phyloP scores from a whole-genome alignment of 2,329 filamentous ascomycete genomes.

The Ascosphaera aggregata region DNA sequence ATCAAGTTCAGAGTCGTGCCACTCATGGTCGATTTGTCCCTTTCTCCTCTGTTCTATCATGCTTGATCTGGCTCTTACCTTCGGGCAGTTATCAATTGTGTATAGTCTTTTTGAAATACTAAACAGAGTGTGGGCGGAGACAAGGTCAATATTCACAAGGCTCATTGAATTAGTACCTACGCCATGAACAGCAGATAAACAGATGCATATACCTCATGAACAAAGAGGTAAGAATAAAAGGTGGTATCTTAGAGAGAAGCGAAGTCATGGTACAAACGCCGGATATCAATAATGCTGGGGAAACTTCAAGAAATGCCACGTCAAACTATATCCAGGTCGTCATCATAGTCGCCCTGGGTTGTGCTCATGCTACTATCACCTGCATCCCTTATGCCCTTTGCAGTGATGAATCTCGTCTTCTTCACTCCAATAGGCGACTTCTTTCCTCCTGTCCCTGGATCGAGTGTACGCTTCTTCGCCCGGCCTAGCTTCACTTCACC shows the following conservation, averaged over 20 bases:
- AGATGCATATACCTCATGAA: background rate
- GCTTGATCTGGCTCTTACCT: too few relatives aligned
- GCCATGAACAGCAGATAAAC: too few relatives aligned
- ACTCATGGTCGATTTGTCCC: too few relatives aligned
- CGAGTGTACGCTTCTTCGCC: conserved; percentile 16
- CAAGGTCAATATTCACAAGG: too few relatives aligned
- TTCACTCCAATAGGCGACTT: conserved; percentile 18
- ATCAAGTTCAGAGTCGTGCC: too few relatives aligned
- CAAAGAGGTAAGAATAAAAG: background rate
- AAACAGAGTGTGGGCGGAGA: too few relatives aligned
- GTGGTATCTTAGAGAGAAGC: background rate
- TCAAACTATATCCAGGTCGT: conserved; percentile 25
- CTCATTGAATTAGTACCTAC: too few relatives aligned
- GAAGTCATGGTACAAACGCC: background rate
- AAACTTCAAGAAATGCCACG: too few relatives aligned
- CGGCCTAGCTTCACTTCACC: conserved; percentile 18
- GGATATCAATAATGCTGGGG: too few relatives aligned
- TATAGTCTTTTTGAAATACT: too few relatives aligned
- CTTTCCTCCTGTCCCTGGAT: conserved; percentile 12
- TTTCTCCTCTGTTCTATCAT: too few relatives aligned
- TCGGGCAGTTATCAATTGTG: too few relatives aligned
- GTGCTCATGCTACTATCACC: conserved; percentile 40
- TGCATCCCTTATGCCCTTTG: conserved; percentile 53
- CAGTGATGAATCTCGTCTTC: conserved; percentile 60
- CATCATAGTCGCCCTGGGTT: conserved; percentile 25